Percentiles rank a stretch among this genome's conserved stretches.
Conservation (phyloP, 139 green algal genomes). For the Pleodorina starrii region DNA sequence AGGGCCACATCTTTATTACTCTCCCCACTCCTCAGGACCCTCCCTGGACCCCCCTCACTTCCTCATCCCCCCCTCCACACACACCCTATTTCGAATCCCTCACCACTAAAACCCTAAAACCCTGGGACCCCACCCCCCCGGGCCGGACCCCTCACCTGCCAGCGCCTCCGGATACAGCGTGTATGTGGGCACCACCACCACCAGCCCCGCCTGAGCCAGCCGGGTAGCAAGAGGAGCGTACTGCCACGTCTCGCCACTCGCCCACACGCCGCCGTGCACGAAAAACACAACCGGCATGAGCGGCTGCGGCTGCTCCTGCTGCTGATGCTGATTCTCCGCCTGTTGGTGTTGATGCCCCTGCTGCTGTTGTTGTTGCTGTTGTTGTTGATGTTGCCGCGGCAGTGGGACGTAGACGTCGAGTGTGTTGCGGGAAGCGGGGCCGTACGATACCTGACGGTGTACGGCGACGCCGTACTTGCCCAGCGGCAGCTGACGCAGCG, state of each 20-base stretch:
- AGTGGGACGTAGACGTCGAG: conserved; percentile 83
- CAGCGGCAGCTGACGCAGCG: not conserved
- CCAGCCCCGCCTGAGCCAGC: conserved; percentile 72
- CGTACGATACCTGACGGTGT: conserved; percentile 64
- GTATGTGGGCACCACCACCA: conserved; percentile 76
- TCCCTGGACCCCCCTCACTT: no score
- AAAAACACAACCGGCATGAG: conserved; percentile 81
- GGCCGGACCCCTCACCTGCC: conserved; percentile 11
- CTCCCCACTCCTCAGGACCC: no score
- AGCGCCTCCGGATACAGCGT: conserved; percentile 77
- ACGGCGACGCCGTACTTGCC: conserved; percentile 55
- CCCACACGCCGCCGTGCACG: conserved; percentile 87
- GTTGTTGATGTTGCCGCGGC: not conserved
- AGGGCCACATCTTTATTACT: no score
- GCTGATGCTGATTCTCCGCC: conserved; percentile 12
- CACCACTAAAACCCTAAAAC: no score
- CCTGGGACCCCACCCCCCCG: no score
- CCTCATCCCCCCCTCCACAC: no score
- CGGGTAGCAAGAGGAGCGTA: conserved; percentile 78
- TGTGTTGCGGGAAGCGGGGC: conserved; percentile 57
- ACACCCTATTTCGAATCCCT: no score
- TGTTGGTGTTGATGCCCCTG: not conserved
- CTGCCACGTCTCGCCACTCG: conserved; percentile 74
- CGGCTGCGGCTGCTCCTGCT: not conserved
- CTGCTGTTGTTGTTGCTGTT: conserved; percentile 7